Base-by-base conservation (phyloP, 441 rosid species). In the Viola pubescens region DNA sequence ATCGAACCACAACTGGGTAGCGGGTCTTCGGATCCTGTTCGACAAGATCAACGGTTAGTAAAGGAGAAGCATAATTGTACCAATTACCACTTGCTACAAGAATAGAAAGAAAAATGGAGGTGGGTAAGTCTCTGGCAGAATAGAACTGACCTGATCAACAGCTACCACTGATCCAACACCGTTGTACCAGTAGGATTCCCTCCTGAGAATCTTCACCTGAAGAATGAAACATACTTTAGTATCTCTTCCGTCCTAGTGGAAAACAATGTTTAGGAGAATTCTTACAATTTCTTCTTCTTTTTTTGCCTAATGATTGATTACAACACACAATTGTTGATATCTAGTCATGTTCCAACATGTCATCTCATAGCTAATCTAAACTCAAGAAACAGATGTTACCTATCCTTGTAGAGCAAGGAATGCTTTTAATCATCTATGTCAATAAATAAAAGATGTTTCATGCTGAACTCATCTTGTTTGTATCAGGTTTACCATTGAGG, bases 1-100 rank as follows among this genome's bases (percentile, higher is more conserved):
- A 88, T 70, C 96, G 84, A 70, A 91, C 97, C 72, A 91, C 96
- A 9, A 86, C 97, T 1, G 96, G 97, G 72, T 91, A 91, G 53
- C 83, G 73, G 4, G 81, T 75, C 70, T 79, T 84, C 0, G 97
- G 91, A 56, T 90, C 96, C 96, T 90, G 77, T 56, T 45, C 52
- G 34, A 54, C 39, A 64, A 26, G 12, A 44, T 52, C 52, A 54
- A 6, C 44, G 10, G 26, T 46, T 19, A 51, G 50, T 38, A 13
- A 46, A 10, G 19, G 19, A 16, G 19, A 16, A 16, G 19, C 19
- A 16, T 16, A 16, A 16, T 16, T 16, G 19, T 16, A 16, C 19
- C 19, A 10, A 46, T 45, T 41, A 54, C 37, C 47, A 37, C 39
- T 46, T 38, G 4, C 11, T 19, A 52, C 38, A 4, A 41, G n/a